These are phyloP conservation scores for Iris pallida DNA, from an alignment of 116 monocot species.

Conservation along the genomic window DNA sequence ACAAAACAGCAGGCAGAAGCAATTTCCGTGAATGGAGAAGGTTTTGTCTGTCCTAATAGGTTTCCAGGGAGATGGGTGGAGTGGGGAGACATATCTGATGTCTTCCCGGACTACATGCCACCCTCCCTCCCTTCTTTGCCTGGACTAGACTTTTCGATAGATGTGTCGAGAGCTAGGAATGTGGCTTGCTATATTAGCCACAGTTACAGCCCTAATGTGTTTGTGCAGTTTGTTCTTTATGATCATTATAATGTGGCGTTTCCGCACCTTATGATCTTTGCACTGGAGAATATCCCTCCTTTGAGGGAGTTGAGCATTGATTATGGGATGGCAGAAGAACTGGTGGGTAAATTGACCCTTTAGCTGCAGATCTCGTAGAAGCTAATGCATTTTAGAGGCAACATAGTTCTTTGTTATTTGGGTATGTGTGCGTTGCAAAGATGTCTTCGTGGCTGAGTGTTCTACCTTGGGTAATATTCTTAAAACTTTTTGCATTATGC, in stretches of 20 bases:
- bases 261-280: slow-evolving; percentile 61
- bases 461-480: background rate
- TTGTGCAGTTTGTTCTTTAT: slow-evolving; percentile 53
- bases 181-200: slow-evolving; percentile 67
- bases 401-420: background rate
- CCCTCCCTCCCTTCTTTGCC: slow-evolving; percentile 19
- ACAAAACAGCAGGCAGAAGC: slow-evolving; percentile 14
- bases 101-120: slow-evolving; percentile 28
- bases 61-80: slow-evolving; percentile 59
- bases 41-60: slow-evolving; percentile 10
- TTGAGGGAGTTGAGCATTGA: slow-evolving; percentile 76
- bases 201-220: slow-evolving; percentile 50
- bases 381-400: background rate
- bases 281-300: slow-evolving; percentile 89
- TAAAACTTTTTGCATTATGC: background rate
- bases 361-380: slow-evolving; percentile 6
- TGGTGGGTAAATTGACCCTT: slow-evolving; percentile 16
- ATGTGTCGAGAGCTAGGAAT: slow-evolving; percentile 64
- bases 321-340: slow-evolving; percentile 65
- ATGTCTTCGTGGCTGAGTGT: background rate
- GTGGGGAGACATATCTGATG: slow-evolving; percentile 60
- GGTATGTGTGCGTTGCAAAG: background rate
- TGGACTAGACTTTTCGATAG: slow-evolving; percentile 30
- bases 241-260: slow-evolving; percentile 40
- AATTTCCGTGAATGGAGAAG: slow-evolving; percentile 3